Percentiles rank a stretch among this genome's conserved stretches.
Conservation (phyloP, 371 early-diverging fungal genomes). For the Haplosporangium sp. region DNA sequence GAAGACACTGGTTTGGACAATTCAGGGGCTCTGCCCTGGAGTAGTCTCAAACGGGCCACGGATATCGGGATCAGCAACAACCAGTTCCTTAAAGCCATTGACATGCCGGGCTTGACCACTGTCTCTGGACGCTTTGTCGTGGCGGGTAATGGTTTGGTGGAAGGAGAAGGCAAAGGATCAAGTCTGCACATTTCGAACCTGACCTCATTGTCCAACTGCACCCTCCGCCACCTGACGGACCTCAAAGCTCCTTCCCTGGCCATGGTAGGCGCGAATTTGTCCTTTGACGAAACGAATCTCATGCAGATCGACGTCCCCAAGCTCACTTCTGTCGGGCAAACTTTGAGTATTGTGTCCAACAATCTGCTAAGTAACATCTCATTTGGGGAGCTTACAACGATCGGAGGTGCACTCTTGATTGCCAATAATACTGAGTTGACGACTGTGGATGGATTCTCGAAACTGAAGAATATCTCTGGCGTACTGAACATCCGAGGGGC, state of each 20-base stretch:
- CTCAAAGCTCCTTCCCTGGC: constrained; percentile 52
- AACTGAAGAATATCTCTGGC: constrained; percentile 62
- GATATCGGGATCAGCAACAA: constrained; percentile 62
- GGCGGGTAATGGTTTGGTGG: constrained; percentile 59
- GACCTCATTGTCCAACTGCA: constrained; percentile 35
- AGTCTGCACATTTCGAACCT: constrained; percentile 28
- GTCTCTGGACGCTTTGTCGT: constrained; percentile 53
- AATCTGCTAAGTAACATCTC: constrained; percentile 56
- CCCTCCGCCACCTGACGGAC: constrained; percentile 31
- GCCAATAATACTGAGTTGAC: constrained; percentile 59
- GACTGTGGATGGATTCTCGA: constrained; percentile 57
- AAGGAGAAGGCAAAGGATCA: constrained; percentile 20
- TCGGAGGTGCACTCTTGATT: constrained; percentile 65
- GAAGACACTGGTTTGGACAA: constrained; percentile 61
- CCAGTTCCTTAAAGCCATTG: constrained; percentile 58
- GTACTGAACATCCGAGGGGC: constrained; percentile 62
- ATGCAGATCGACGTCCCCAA: constrained; percentile 46
- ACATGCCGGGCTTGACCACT: constrained; percentile 50
- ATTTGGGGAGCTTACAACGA: constrained; percentile 55
- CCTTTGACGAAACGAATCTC: constrained; percentile 62
- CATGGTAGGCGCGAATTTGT: constrained; percentile 55
- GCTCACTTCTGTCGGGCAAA: constrained; percentile 57
- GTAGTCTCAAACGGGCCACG: constrained; percentile 37
- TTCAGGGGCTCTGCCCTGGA: constrained; percentile 44
- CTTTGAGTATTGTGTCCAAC: constrained; percentile 62